Evolutionary conservation across 108 stramenopile genomes (phyloP).

Genomic region (Nitzschia putrida): DNA sequence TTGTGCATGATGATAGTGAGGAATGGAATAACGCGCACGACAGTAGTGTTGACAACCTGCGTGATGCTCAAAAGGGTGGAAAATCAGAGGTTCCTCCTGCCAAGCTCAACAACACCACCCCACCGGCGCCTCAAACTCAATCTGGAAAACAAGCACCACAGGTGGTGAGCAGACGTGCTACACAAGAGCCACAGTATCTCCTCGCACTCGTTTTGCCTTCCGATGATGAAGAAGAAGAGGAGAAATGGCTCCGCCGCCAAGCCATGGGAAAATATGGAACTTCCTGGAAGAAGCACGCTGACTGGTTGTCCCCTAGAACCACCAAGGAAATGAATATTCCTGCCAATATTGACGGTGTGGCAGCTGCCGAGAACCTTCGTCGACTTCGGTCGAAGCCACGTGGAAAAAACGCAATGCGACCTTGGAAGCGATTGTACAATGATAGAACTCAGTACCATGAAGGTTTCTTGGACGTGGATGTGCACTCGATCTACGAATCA

Average conservation of each 20-base stretch:
- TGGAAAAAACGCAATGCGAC: not conserved
- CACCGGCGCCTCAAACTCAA: not conserved
- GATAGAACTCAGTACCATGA: constrained; percentile 56
- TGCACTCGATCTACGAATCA: constrained; percentile 73
- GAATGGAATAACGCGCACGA: not conserved
- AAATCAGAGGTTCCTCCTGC: not conserved
- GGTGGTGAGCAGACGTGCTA: not conserved
- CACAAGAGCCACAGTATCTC: not conserved
- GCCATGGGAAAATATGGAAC: constrained; percentile 25
- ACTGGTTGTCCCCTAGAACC: constrained; percentile 30
- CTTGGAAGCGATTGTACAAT: constrained; percentile 45
- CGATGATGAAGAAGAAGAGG: constrained; percentile 18
- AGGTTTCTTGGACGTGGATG: constrained; percentile 67
- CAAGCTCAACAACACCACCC: not conserved
- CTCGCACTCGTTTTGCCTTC: not conserved
- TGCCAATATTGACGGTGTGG: constrained; percentile 29
- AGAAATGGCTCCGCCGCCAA: constrained; percentile 26
- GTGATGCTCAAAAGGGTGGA: not conserved
- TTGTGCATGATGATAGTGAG: not conserved
- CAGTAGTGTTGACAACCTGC: not conserved
- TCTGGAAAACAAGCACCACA: not conserved
- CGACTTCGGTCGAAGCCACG: constrained; percentile 23
- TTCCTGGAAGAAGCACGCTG: constrained; percentile 26
- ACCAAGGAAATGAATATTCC: constrained; percentile 5
- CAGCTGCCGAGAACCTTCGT: constrained; percentile 26